Percentiles rank a stretch among this genome's conserved stretches.
Conservation (phyloP, 2,329 filamentous ascomycete species). For the Alternaria solani region DNA sequence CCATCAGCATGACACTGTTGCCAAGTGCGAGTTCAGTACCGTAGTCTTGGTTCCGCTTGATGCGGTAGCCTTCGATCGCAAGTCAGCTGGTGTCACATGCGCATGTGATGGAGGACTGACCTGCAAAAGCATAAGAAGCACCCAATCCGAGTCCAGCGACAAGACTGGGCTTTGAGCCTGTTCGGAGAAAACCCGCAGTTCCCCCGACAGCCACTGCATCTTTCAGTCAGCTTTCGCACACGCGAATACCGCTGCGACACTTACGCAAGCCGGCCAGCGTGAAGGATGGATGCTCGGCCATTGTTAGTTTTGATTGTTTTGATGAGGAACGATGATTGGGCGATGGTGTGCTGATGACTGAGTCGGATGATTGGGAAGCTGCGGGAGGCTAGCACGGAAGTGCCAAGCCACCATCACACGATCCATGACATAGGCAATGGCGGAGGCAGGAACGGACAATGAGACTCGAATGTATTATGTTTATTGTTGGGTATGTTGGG, state of each 20-base stretch:
- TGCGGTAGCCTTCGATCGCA: constrained; percentile 29
- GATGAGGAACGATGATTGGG: constrained; percentile 2
- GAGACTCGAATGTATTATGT: neutral
- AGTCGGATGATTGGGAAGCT: neutral
- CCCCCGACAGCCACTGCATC: constrained; percentile 35
- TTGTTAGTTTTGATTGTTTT: neutral
- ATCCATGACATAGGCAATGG: neutral
- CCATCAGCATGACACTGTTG: constrained; percentile 34
- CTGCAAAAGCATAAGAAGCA: constrained; percentile 36
- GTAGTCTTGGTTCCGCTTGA: constrained; percentile 42
- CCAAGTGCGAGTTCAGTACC: constrained; percentile 39
- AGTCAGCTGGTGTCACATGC: neutral
- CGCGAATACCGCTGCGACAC: neutral
- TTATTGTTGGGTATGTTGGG: neutral
- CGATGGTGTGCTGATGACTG: neutral
- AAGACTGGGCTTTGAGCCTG: constrained; percentile 39
- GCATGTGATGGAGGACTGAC: constrained; percentile 10
- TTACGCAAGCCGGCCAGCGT: constrained; percentile 40
- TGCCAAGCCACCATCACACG: constrained; percentile 9
- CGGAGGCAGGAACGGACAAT: neutral
- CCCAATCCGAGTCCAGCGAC: constrained; percentile 39
- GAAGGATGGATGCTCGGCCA: constrained; percentile 44
- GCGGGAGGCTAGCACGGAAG: neutral
- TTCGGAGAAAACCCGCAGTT: constrained; percentile 39
- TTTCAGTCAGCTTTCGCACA: constrained; percentile 7